Base-by-base conservation (phyloP, 441 rosid species). In the Brassica balearica region DNA sequence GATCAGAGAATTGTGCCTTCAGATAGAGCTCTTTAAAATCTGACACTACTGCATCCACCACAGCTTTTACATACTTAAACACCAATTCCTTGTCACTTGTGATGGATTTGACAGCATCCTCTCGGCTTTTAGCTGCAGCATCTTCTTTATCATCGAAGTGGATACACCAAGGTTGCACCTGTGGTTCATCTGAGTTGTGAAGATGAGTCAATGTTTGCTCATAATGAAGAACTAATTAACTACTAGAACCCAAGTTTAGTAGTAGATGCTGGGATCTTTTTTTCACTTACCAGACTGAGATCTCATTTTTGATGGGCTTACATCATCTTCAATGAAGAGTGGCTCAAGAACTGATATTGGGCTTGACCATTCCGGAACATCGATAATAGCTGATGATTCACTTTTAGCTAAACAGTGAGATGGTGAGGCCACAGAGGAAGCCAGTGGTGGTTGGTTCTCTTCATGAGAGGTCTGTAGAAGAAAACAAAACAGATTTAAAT, bases 271-370 rank as follows among this genome's bases (percentile, higher is more conserved):
- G 5, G 59, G 11, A 58, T 71, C 17, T 5, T 65, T 63, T 6
- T 41, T 19, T 8, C 6, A 75, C 82, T 68, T 91, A 93, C 98
- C 94, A 58, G 85, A 80, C 55, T 73, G 88, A 19, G 84, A 77
- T 84, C 82, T 73, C 68, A 84, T 85, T 76, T 87, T 89, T 74
- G 92, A 76, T 29, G 97, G 97, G 81, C 92, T 92, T 70, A 83
- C 74, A 70, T 91, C 98, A 68, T 93, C 97, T 79, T 91, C 99
- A n/a, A 62, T 34, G 69, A 81, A 91, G 67, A 87, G 77, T 17
- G 91, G 91, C 84, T 96, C 97, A 71, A 93, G 96, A 78, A 96
- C 97, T 83, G 98, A 93, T 79, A 93, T 84, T 48, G 97, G 99
- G 87, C 97, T 96, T 64, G 87, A 87, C 67, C 91, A 84, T 60